phyloP scores from a whole-genome alignment of 116 monocot species.

The Phalaenopsis hybrid region DNA sequence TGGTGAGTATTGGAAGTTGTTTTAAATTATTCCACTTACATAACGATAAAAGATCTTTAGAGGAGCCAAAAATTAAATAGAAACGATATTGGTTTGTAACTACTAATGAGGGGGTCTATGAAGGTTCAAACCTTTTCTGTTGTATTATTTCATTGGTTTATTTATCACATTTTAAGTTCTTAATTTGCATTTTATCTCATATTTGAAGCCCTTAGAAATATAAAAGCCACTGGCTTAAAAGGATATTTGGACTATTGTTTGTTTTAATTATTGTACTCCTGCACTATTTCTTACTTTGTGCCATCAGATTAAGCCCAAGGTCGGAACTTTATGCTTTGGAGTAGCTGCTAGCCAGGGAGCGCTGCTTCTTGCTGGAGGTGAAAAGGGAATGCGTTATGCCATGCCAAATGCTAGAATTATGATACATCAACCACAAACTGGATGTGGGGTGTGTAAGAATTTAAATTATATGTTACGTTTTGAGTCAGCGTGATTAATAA shows the following conservation, averaged over 20 bases:
- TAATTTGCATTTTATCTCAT: too few species aligned
- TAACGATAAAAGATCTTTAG: too few species aligned
- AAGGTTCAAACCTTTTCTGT: too few species aligned
- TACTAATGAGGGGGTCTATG: too few species aligned
- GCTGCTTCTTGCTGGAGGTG: slow-evolving; percentile 91
- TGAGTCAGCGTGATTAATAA: neutral
- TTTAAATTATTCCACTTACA: too few species aligned
- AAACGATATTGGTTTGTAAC: too few species aligned
- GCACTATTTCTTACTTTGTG: neutral
- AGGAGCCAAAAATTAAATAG: too few species aligned
- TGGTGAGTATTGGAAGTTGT: too few species aligned
- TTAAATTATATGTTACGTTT: neutral
- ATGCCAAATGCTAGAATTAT: slow-evolving; percentile 95
- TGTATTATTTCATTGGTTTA: too few species aligned
- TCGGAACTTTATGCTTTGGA: slow-evolving; percentile 85
- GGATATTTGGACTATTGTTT: neutral
- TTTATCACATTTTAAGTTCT: too few species aligned
- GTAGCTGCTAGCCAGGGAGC: slow-evolving; percentile 94
- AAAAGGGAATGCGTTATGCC: slow-evolving; percentile 94
- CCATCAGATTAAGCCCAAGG: slow-evolving; percentile 84
- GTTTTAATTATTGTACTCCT: neutral
- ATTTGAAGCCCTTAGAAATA: neutral
- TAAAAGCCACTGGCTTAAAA: neutral
- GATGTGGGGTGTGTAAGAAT: slow-evolving; percentile 61
- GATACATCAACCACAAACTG: slow-evolving; percentile 94